Evolutionary conservation across 805 yeast species (phyloP).

Genomic region (Yamadazyma olivae): DNA sequence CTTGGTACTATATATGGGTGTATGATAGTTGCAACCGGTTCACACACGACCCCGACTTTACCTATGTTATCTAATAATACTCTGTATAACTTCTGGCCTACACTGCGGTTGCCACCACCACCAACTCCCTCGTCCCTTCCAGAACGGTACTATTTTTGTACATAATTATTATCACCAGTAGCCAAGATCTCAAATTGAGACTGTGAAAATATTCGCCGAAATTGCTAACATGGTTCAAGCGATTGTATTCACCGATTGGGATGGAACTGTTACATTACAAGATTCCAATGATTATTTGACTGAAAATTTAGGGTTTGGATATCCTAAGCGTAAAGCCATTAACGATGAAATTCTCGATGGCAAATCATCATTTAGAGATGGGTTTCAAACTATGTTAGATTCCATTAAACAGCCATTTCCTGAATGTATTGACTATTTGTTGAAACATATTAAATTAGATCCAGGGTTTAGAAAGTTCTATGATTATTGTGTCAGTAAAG

Average conservation of each 20-base stretch:
- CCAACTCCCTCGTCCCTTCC: too few relatives aligned
- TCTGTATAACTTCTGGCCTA: too few relatives aligned
- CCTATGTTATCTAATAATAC: too few relatives aligned
- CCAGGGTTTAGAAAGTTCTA: constrained; percentile 86
- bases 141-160: too few relatives aligned
- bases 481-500: constrained; percentile 68
- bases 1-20: too few relatives aligned
- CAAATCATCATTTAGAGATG: constrained; percentile 70
- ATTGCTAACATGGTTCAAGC: constrained; percentile 49
- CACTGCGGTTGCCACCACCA: too few relatives aligned
- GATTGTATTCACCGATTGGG: constrained; percentile 95
- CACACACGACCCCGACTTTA: too few relatives aligned
- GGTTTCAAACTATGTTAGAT: constrained; percentile 79
- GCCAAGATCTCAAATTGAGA: too few relatives aligned
- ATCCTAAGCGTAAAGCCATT: constrained; percentile 57
- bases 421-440: constrained; percentile 71
- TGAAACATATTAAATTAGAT: constrained; percentile 69
- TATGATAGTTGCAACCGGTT: too few relatives aligned
- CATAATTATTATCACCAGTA: too few relatives aligned
- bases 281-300: constrained; percentile 93
- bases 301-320: constrained; percentile 86
- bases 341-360: constrained; percentile 74
- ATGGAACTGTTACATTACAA: constrained; percentile 94
- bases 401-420: constrained; percentile 74
- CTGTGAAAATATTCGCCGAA: too few relatives aligned